Evolutionary conservation across 805 yeast species (phyloP).

Genomic region (Maudiozyma barnettii): DNA sequence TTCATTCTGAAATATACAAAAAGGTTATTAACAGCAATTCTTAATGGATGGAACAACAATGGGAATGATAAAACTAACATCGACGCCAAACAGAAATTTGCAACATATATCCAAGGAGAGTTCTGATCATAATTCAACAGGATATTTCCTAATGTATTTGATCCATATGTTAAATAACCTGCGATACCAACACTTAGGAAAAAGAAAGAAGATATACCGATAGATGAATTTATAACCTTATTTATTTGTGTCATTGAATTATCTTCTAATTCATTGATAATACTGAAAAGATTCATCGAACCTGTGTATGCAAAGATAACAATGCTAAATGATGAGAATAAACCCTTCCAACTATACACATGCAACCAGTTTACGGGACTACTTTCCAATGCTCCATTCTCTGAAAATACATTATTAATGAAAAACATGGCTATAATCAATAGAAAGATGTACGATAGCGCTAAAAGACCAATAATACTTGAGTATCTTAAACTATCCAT

Average conservation of each 20-base stretch:
- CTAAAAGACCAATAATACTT: conserved; percentile 56
- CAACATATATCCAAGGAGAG: conserved; percentile 39
- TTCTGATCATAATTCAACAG: conserved; percentile 55
- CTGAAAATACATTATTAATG: conserved; percentile 24
- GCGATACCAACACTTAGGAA: conserved; percentile 55
- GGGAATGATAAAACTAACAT: conserved; percentile 76
- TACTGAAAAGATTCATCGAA: conserved; percentile 71
- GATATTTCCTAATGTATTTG: conserved; percentile 53
- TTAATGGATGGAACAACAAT: conserved; percentile 70
- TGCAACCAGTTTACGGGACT: conserved; percentile 36
- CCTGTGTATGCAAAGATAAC: conserved; percentile 76
- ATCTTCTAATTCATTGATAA: conserved; percentile 57
- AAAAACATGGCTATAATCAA: conserved; percentile 43
- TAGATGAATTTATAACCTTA: conserved; percentile 38
- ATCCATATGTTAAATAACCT: conserved; percentile 72
- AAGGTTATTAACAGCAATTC: conserved; percentile 64
- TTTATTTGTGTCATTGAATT: conserved; percentile 41
- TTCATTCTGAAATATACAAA: conserved; percentile 35
- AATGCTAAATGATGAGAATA: conserved; percentile 59
- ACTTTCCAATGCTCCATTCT: conserved; percentile 33
- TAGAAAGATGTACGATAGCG: conserved; percentile 47
- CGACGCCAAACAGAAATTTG: conserved; percentile 52
- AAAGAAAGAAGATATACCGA: conserved; percentile 44
- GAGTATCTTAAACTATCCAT: conserved; percentile 65
- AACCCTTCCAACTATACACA: conserved; percentile 36